These are phyloP conservation scores for Rickenella mellea DNA, from an alignment of 768 basidiomycete genomes.

Conservation along the genomic window DNA sequence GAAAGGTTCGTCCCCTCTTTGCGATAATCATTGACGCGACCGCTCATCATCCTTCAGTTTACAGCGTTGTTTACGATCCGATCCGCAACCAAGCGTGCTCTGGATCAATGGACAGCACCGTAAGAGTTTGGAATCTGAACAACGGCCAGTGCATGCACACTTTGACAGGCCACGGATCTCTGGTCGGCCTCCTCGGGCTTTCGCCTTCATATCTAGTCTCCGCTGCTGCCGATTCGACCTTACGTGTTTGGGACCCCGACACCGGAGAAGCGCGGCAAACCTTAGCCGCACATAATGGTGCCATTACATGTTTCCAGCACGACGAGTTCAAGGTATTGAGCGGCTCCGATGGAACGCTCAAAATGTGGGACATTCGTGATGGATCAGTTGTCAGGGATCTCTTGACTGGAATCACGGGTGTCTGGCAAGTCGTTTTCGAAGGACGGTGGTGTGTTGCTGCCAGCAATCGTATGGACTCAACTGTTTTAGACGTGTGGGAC, in stretches of 20 bases:
- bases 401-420: constrained; percentile 83
- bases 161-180: constrained; percentile 85
- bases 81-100: constrained; percentile 86
- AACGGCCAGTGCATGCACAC: constrained; percentile 75
- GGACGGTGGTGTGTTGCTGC: constrained; percentile 93
- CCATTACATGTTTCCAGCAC: constrained; percentile 99
- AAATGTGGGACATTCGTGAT: constrained; percentile 94
- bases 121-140: constrained; percentile 86
- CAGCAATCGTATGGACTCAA: constrained; percentile 68
- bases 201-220: constrained; percentile 89
- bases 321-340: constrained; percentile 96
- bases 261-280: constrained; percentile 72
- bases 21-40: not conserved
- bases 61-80: constrained; percentile 88
- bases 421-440: constrained; percentile 97
- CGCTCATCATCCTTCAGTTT: constrained; percentile 43
- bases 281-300: constrained; percentile 85
- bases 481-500: constrained; percentile 86
- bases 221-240: constrained; percentile 91
- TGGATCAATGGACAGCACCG: constrained; percentile 96
- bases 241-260: constrained; percentile 91
- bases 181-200: constrained; percentile 87
- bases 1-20: constrained; percentile 53
- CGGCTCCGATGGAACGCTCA: constrained; percentile 91
- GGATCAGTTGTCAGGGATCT: constrained; percentile 83